phyloP scores from a whole-genome alignment of 2,329 filamentous ascomycete species.

The Geosmithia flava region DNA sequence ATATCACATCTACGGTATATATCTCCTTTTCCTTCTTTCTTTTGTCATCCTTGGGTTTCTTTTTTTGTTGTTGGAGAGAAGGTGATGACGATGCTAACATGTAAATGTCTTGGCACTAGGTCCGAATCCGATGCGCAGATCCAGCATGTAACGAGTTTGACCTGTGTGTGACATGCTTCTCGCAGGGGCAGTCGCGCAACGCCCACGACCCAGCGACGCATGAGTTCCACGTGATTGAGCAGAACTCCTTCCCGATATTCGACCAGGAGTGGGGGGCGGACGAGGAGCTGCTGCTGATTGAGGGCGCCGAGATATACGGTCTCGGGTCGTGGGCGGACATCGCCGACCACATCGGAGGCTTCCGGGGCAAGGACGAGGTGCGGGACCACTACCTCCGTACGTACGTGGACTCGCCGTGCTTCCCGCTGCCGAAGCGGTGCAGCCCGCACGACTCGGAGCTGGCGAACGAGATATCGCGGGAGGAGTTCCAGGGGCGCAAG shows the following conservation, averaged over 20 bases:
- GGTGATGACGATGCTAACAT: not conserved
- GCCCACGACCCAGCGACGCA: conserved; percentile 81
- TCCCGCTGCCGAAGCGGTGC: conserved; percentile 78
- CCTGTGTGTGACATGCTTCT: conserved; percentile 90
- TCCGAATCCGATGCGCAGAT: conserved; percentile 87
- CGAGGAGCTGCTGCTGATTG: conserved; percentile 84
- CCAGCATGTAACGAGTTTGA: conserved; percentile 84
- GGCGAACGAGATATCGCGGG: conserved; percentile 69
- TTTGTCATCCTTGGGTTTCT: conserved; percentile 1
- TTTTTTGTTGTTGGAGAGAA: too few species aligned
- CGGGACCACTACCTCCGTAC: conserved; percentile 85
- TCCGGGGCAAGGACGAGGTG: conserved; percentile 88
- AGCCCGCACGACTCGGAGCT: conserved; percentile 71
- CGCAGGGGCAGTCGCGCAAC: conserved; percentile 66
- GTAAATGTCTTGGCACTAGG: conserved; percentile 33
- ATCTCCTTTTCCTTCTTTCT: conserved; percentile 1
- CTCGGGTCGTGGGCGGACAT: conserved; percentile 97
- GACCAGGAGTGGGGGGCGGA: conserved; percentile 93
- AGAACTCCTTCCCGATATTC: conserved; percentile 96
- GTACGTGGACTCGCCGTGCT: conserved; percentile 71
- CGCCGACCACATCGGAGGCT: conserved; percentile 94
- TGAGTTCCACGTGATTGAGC: conserved; percentile 87
- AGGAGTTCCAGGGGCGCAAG: conserved; percentile 87
- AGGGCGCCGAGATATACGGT: conserved; percentile 92
- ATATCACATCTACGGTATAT: conserved; percentile 91